Conservation (phyloP, 148 eudicot species). For the Persicaria tinctoria region DNA sequence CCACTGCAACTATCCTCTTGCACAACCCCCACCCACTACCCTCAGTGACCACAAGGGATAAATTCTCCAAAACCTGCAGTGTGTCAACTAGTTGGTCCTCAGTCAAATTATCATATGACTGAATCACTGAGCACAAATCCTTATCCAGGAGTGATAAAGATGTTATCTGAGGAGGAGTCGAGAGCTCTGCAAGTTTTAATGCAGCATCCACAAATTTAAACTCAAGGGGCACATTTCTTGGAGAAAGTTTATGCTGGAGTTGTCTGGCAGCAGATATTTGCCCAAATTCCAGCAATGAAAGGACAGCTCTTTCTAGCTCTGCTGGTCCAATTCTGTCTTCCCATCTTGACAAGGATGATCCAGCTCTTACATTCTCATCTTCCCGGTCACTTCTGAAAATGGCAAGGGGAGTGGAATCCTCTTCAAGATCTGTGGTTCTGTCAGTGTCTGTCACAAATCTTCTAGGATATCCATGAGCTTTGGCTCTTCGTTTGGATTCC, state of each 20-base stretch:
- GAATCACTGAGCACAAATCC: conserved; percentile 55
- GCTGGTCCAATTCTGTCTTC: conserved; percentile 88
- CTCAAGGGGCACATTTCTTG: conserved; percentile 56
- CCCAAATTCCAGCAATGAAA: conserved; percentile 89
- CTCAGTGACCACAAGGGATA: conserved; percentile 46
- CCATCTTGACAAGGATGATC: conserved; percentile 75
- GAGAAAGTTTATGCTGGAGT: conserved; percentile 83
- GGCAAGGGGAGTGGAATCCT: conserved; percentile 23
- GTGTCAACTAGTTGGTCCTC: conserved; percentile 48
- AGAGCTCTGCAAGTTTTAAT: conserved; percentile 69
- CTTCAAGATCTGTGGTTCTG: conserved; percentile 48
- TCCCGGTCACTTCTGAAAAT: conserved; percentile 36
- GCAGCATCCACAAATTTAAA: conserved; percentile 64
- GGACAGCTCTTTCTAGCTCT: conserved; percentile 91
- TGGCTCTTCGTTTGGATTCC: conserved; percentile 68
- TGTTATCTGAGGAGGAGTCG: conserved; percentile 59
- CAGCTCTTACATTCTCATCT: conserved; percentile 52
- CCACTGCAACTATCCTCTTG: conserved; percentile 79
- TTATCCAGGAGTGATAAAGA: conserved; percentile 52
- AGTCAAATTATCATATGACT: conserved; percentile 41
- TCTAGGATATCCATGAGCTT: conserved; percentile 46
- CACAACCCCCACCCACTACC: conserved; percentile 90
- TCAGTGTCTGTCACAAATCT: conserved; percentile 48
- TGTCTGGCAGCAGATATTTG: conserved; percentile 93
- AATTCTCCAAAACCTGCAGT: conserved; percentile 68